Conservation (phyloP, 169 alveolate genomes). For the Theileria orientalis region DNA sequence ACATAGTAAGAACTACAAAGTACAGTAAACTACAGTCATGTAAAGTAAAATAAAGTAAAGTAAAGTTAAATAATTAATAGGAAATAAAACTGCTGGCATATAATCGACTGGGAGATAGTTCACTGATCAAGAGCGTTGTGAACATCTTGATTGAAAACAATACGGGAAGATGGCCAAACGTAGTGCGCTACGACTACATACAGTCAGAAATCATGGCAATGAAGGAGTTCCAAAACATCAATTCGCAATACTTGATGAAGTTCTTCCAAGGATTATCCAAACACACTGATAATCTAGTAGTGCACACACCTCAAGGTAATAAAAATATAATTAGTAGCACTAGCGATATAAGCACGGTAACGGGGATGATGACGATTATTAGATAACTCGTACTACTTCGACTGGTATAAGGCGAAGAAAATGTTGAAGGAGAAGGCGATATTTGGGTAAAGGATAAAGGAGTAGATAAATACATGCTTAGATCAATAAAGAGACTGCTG, state of each 20-base stretch:
- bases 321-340: background rate
- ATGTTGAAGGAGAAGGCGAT: constrained; percentile 56
- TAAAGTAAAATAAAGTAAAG: no score
- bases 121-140: constrained; percentile 43
- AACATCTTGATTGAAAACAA: constrained; percentile 48
- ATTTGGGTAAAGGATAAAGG: constrained; percentile 29
- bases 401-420: constrained; percentile 53
- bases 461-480: background rate
- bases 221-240: background rate
- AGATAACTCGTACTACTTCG: constrained; percentile 38
- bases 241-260: constrained; percentile 33
- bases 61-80: no score
- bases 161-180: constrained; percentile 3
- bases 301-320: constrained; percentile 16
- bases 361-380: background rate
- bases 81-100: constrained; percentile 49
- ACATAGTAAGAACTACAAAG: no score
- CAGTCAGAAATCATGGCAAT: constrained; percentile 2
- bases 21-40: no score
- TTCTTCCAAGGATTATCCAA: constrained; percentile 43
- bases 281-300: constrained; percentile 66
- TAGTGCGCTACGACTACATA: background rate
- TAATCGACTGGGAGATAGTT: constrained; percentile 53
- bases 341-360: background rate
- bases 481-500: constrained; percentile 46